These are phyloP conservation scores for Phytophthora quininea DNA, from an alignment of 352 stramenopile genomes.

Conservation along the genomic window DNA sequence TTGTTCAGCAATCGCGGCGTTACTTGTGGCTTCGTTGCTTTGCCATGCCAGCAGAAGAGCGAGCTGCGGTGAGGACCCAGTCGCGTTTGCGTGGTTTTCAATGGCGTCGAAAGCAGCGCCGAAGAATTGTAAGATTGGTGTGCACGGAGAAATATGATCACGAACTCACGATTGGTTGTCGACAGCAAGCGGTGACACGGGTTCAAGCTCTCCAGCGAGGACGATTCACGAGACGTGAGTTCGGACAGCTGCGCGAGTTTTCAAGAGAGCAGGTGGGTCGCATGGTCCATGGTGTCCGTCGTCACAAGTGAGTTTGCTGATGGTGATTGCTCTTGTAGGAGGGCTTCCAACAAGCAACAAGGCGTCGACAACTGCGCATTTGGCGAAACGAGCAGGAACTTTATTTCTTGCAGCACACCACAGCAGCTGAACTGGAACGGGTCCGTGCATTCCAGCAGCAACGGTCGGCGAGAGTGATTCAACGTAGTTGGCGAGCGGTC, in stretches of 20 bases:
- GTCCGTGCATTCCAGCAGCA: conserved; percentile 54
- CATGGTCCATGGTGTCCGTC: not conserved
- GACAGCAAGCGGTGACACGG: conserved; percentile 53
- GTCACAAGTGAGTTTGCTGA: not conserved
- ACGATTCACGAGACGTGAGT: not conserved
- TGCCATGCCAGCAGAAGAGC: conserved; percentile 29
- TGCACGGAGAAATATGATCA: no score
- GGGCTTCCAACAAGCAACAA: conserved; percentile 46
- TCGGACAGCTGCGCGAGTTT: conserved; percentile 13
- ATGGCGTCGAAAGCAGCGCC: conserved; percentile 36
- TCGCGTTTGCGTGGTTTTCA: conserved; percentile 50
- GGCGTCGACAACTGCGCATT: conserved; percentile 54
- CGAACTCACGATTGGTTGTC: conserved; percentile 10
- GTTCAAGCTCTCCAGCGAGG: conserved; percentile 55
- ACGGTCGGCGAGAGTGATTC: conserved; percentile 45
- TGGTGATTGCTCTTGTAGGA: conserved; percentile 36
- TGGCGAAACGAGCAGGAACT: conserved; percentile 71
- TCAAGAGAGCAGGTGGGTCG: conserved; percentile 48
- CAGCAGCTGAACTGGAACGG: conserved; percentile 45
- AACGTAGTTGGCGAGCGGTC: conserved; percentile 46
- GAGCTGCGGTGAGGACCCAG: conserved; percentile 63
- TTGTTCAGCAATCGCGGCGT: conserved; percentile 29
- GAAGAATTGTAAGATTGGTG: conserved; percentile 45
- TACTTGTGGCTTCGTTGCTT: conserved; percentile 7
- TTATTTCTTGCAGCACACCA: conserved; percentile 69